phyloP scores from a whole-genome alignment of 441 rosid genomes.

The Arabidopsis hybrid region DNA sequence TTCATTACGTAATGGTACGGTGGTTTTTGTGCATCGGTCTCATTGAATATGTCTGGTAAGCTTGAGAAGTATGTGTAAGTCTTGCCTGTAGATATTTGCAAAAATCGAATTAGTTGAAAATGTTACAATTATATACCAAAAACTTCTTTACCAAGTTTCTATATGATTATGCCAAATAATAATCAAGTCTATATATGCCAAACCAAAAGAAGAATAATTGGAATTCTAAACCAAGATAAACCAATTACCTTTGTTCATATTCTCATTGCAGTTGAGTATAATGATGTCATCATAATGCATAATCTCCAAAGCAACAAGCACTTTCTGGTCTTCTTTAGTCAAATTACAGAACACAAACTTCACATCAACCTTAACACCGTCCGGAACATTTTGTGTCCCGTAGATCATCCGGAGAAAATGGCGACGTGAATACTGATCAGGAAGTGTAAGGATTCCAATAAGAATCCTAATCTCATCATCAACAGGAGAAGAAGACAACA shows the following conservation, averaged over 20 bases:
- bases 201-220: background rate
- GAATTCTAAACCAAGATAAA: slow-evolving; percentile 18
- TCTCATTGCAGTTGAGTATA: slow-evolving; percentile 77
- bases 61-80: slow-evolving; percentile 83
- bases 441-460: slow-evolving; percentile 75
- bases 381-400: slow-evolving; percentile 54
- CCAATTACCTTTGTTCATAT: slow-evolving; percentile 76
- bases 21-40: slow-evolving; percentile 48
- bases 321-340: slow-evolving; percentile 83
- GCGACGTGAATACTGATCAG: slow-evolving; percentile 77
- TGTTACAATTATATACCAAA: background rate
- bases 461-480: slow-evolving; percentile 65
- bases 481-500: slow-evolving; percentile 46
- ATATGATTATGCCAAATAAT: background rate
- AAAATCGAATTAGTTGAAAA: slow-evolving; percentile 12
- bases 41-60: slow-evolving; percentile 64
- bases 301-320: slow-evolving; percentile 86
- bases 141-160: background rate
- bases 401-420: slow-evolving; percentile 74
- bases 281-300: slow-evolving; percentile 82
- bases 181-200: background rate
- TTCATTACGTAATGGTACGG: slow-evolving; percentile 89
- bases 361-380: slow-evolving; percentile 66
- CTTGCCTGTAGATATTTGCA: slow-evolving; percentile 48
- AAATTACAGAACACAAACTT: slow-evolving; percentile 90